phyloP scores from a whole-genome alignment of 257 asterid species.

The Solanum medicagineum region DNA sequence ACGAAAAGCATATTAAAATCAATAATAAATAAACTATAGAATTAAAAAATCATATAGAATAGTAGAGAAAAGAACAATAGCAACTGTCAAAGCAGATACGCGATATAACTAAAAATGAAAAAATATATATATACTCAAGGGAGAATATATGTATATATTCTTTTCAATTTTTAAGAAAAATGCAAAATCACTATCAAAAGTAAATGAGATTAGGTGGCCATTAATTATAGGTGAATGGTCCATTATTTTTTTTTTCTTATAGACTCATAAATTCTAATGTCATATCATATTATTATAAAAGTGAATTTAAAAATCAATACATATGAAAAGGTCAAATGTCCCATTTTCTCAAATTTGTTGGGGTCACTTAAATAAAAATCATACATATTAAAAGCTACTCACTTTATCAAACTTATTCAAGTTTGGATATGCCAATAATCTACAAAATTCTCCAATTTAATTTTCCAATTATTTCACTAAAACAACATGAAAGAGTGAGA shows the following conservation, averaged over 20 bases:
- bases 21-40: neutral
- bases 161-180: neutral
- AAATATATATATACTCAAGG: no score
- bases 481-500: neutral
- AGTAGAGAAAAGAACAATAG: neutral
- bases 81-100: neutral
- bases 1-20: neutral
- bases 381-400: neutral
- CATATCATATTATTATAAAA: slow-evolving; percentile 6
- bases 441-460: neutral
- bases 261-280: slow-evolving; percentile 9
- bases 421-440: neutral
- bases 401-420: neutral
- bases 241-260: neutral
- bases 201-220: slow-evolving; percentile 4
- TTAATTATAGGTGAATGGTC: neutral
- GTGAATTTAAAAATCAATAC: neutral
- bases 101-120: neutral
- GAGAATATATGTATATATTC: neutral
- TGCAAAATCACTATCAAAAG: neutral
- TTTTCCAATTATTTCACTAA: neutral
- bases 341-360: neutral
- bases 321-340: slow-evolving; percentile 1
- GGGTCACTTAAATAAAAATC: neutral
- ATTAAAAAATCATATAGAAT: neutral